phyloP scores from a whole-genome alignment of 768 basidiomycete genomes.

The Tricholoma terreum region DNA sequence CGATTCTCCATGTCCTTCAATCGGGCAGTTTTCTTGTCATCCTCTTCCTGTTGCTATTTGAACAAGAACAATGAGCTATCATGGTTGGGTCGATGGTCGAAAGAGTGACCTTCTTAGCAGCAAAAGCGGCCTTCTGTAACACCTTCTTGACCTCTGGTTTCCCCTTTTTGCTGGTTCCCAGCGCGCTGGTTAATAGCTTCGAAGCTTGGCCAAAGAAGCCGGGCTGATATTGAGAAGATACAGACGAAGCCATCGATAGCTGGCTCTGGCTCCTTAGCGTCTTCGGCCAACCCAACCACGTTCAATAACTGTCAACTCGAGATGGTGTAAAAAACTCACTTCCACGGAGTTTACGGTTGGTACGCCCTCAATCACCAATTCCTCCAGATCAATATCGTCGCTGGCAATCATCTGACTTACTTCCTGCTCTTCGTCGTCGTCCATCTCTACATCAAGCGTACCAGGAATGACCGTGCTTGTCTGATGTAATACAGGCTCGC shows the following conservation, averaged over 20 bases:
- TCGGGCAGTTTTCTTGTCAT: constrained; percentile 71
- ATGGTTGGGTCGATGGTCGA: neutral
- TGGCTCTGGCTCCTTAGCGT: constrained; percentile 48
- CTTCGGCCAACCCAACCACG: constrained; percentile 19
- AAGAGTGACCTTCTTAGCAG: constrained; percentile 79
- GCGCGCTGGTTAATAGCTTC: constrained; percentile 62
- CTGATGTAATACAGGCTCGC: constrained; percentile 14
- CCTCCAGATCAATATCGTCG: constrained; percentile 38
- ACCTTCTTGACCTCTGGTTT: constrained; percentile 77
- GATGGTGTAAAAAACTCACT: constrained; percentile 31
- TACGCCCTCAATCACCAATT: constrained; percentile 36
- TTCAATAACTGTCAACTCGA: neutral
- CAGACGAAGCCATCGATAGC: constrained; percentile 49
- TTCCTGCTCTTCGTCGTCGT: constrained; percentile 34
- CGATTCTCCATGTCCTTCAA: constrained; percentile 82
- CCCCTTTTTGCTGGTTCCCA: constrained; percentile 67
- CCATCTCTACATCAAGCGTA: constrained; percentile 36
- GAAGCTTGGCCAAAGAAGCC: constrained; percentile 73
- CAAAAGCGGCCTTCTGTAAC: constrained; percentile 75
- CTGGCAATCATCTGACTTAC: constrained; percentile 29
- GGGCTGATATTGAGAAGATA: constrained; percentile 45
- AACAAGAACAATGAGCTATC: constrained; percentile 6
- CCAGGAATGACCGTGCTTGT: constrained; percentile 21
- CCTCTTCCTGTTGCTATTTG: constrained; percentile 82
- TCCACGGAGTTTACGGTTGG: constrained; percentile 38